A percentile compares a stretch with the other conserved stretches of the same genome.
phyloP scores from a whole-genome alignment of 768 basidiomycete species.

The Multifurca ochricompacta region DNA sequence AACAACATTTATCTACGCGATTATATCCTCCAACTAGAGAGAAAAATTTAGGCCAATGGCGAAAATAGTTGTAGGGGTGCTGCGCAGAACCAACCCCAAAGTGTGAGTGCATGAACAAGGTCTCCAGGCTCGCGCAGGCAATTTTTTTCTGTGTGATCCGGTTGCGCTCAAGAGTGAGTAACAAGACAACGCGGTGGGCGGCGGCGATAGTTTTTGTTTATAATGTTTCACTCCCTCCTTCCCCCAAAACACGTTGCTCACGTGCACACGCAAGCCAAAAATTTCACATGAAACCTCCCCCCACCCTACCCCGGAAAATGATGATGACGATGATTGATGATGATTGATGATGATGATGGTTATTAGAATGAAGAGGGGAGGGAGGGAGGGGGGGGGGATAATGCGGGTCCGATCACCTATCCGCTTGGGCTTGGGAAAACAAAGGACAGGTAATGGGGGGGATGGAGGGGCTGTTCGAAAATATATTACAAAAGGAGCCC shows the following conservation, averaged over 20 bases:
- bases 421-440: no score
- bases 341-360: no score
- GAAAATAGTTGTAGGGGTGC: neutral
- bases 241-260: constrained; percentile 1
- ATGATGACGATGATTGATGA: neutral
- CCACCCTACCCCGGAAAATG: neutral
- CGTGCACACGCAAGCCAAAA: neutral
- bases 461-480: no score
- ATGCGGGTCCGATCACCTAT: no score
- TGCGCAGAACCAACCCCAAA: neutral
- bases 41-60: no score
- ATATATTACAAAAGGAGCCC: neutral
- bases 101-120: neutral
- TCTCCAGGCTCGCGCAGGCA: neutral
- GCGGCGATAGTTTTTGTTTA: no score
- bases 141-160: neutral
- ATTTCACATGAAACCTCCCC: neutral
- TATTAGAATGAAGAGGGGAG: no score
- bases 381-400: no score
- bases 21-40: neutral
- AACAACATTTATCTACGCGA: neutral
- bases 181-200: neutral
- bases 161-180: neutral
- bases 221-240: no score
- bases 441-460: no score